Evolutionary conservation across 257 asterid genomes (phyloP).

Genomic region (Verbena officinalis): DNA sequence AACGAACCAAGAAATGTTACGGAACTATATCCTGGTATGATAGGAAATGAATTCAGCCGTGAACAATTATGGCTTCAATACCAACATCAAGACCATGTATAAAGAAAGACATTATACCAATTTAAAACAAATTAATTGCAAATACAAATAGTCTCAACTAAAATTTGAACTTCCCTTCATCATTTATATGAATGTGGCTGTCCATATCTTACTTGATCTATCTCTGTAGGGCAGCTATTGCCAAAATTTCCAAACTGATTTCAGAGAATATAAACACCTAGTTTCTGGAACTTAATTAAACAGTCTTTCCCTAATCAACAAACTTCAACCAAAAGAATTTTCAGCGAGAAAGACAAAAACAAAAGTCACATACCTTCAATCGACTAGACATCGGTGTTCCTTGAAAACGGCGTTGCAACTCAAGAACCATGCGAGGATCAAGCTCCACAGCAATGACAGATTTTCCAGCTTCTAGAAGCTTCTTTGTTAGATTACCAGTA

Average conservation of each 20-base stretch:
- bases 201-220: neutral
- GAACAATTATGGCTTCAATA: neutral
- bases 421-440: conserved; percentile 98
- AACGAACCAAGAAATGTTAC: neutral
- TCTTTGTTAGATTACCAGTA: conserved; percentile 93
- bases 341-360: neutral
- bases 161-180: neutral
- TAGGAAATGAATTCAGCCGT: neutral
- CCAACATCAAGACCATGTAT: neutral
- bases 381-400: conserved; percentile 78
- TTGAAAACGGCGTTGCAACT: conserved; percentile 86
- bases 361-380: conserved; percentile 44
- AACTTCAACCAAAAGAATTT: neutral
- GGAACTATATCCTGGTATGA: neutral
- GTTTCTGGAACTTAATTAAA: neutral
- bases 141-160: neutral
- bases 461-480: conserved; percentile 95
- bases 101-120: neutral
- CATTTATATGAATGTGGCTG: neutral
- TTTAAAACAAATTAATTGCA: neutral
- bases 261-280: neutral
- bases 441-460: conserved; percentile 86
- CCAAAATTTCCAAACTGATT: neutral
- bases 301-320: neutral
- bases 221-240: neutral